These are phyloP conservation scores for Phytophthora lateralis DNA, from an alignment of 352 stramenopile species.

Conservation along the genomic window DNA sequence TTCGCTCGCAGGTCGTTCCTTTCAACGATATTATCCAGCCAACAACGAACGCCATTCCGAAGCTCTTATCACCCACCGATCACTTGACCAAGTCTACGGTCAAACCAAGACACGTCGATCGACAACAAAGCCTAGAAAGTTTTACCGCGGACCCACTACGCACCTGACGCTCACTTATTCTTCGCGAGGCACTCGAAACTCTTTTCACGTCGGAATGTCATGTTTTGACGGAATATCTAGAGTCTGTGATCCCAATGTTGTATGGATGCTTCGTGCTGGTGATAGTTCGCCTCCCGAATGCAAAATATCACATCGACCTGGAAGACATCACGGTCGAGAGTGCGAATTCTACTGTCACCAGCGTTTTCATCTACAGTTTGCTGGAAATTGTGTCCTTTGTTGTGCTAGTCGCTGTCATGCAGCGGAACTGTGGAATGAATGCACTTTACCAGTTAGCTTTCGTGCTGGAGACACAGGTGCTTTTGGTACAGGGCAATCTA, in stretches of 20 bases:
- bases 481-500: neutral
- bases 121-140: neutral
- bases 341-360: slow-evolving; percentile 1
- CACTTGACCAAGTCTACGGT: neutral
- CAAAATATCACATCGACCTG: slow-evolving; percentile 13
- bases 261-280: slow-evolving; percentile 15
- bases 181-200: slow-evolving; percentile 2
- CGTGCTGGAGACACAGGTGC: neutral
- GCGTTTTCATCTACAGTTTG: slow-evolving; percentile 15
- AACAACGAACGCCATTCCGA: neutral
- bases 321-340: neutral
- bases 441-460: neutral
- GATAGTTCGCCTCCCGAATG: slow-evolving; percentile 25
- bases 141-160: neutral
- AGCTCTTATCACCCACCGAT: neutral
- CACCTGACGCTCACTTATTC: neutral
- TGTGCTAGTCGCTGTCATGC: slow-evolving; percentile 12
- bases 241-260: slow-evolving; percentile 36
- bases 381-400: slow-evolving; percentile 30
- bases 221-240: slow-evolving; percentile 37
- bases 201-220: slow-evolving; percentile 34
- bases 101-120: neutral
- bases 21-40: neutral
- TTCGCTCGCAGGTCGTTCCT: neutral
- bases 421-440: slow-evolving; percentile 8